Conservation (phyloP, 106 monocot species). For the Cymbidium sinense region DNA sequence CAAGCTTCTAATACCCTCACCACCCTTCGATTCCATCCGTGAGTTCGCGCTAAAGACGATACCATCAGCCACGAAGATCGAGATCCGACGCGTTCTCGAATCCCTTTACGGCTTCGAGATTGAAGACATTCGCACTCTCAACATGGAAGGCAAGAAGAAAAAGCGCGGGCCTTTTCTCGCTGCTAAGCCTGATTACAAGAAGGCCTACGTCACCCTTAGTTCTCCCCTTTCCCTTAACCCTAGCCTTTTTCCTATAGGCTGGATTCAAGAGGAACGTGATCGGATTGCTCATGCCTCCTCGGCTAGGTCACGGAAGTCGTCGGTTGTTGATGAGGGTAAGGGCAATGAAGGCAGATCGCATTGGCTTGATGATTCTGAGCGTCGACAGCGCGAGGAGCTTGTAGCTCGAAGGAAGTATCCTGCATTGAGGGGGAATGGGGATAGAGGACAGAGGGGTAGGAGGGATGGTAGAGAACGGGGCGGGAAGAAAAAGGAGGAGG, state of each 20-base stretch:
- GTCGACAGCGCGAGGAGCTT: constrained; percentile 10
- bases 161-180: constrained; percentile 61
- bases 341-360: constrained; percentile 17
- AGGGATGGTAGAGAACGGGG: neutral
- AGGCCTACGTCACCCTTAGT: constrained; percentile 90
- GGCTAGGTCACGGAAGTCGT: constrained; percentile 18
- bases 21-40: constrained; percentile 56
- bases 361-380: constrained; percentile 34
- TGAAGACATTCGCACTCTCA: constrained; percentile 87
- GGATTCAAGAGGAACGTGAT: constrained; percentile 43
- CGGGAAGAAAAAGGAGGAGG: constrained; percentile 12
- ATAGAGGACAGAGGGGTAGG: neutral
- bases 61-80: constrained; percentile 96
- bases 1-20: constrained; percentile 72
- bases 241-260: constrained; percentile 59
- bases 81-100: constrained; percentile 91
- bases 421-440: constrained; percentile 10
- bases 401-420: constrained; percentile 6
- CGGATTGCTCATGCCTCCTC: constrained; percentile 24
- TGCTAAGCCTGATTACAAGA: constrained; percentile 97
- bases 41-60: constrained; percentile 94
- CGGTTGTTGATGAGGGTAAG: constrained; percentile 31
- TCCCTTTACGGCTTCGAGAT: constrained; percentile 96
- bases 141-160: constrained; percentile 99
- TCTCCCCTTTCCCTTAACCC: constrained; percentile 63